Conservation (phyloP, 768 basidiomycete species). For the Hebeloma cylindrosporum region DNA sequence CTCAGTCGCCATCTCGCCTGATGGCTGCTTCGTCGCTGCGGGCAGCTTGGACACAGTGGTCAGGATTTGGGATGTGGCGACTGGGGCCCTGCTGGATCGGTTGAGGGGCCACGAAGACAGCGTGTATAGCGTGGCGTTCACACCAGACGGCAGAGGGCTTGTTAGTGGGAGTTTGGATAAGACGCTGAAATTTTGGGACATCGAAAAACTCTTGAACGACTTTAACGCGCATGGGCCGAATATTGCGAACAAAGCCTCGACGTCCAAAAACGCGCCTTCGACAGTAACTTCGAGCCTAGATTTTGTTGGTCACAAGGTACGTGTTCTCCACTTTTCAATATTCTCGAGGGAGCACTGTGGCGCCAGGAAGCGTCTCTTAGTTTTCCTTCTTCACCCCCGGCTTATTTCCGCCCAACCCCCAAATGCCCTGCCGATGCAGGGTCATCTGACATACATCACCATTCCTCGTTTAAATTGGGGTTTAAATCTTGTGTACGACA, state of each 20-base stretch:
- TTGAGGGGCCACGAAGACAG: conserved; percentile 80
- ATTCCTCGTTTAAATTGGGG: too few species aligned
- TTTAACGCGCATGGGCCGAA: conserved; percentile 1
- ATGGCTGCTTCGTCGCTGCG: conserved; percentile 62
- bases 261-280: conserved; percentile 37
- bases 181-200: conserved; percentile 84
- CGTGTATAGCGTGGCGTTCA: conserved; percentile 89
- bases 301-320: conserved; percentile 86
- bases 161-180: conserved; percentile 91
- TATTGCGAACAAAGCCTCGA: conserved; percentile 22
- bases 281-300: conserved; percentile 43
- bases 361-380: too few species aligned
- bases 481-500: too few species aligned
- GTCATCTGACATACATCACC: conserved; percentile 8
- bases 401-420: background rate
- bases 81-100: conserved; percentile 67
- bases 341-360: too few species aligned
- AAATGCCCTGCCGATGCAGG: background rate
- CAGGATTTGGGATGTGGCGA: conserved; percentile 77
- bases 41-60: conserved; percentile 75
- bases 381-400: background rate
- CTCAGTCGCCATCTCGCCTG: conserved; percentile 76
- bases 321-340: conserved; percentile 25
- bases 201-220: conserved; percentile 65
- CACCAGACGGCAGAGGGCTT: conserved; percentile 85